Base-by-base conservation (phyloP, 2,329 filamentous ascomycete genomes). In the Penicillium sp. region DNA sequence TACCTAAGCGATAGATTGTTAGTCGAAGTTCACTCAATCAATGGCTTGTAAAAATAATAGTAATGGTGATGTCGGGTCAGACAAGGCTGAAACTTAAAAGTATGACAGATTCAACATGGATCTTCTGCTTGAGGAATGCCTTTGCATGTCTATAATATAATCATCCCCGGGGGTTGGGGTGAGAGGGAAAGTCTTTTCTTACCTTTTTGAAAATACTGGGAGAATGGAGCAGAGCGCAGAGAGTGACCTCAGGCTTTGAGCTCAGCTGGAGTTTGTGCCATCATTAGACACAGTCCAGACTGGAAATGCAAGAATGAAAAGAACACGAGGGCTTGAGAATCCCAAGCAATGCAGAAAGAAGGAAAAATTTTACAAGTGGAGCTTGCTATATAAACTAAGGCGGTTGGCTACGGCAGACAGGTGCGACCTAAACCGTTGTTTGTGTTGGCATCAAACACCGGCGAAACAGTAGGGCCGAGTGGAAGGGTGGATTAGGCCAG, bases 121-220 rank as follows among this genome's bases (percentile, higher is more conserved):
- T 73, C 72, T 83, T 83, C 79, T 77, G 80, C 74, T 79, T 78
- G 80, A 83, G 80, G 80, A 83, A 83, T 83, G 80, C 80, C 81
- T 80, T 80, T 77, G 77, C 77, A 69, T 81, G 80, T 83, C 80
- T 71, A 74, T 71, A 74, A 70, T 70, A 77, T 83, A 80, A 83
- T 83, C 80, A 83, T 72, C 68, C 66, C 73, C 73, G 52, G 56
- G 55, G 50, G 41, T 30, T n/a, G 35, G 29, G 41, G 37, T 42
- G 49, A 50, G 48, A 38, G 44, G 49, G 54, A 46, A 34, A 48
- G 14, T 11, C 30, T 33, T 47, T 25, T 35, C 63, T 60, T 66
- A 79, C 77, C 77, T 80, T 77, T 77, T 75, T 67, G 54, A 13
- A 42, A 60, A 42, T 14, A 36, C n/a, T 18, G 13, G 14, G 31